A percentile compares a stretch with the other conserved stretches of the same genome.
Evolutionary conservation across 129 eudicot species (phyloP).

Genomic region (Oenanthe sinensis): DNA sequence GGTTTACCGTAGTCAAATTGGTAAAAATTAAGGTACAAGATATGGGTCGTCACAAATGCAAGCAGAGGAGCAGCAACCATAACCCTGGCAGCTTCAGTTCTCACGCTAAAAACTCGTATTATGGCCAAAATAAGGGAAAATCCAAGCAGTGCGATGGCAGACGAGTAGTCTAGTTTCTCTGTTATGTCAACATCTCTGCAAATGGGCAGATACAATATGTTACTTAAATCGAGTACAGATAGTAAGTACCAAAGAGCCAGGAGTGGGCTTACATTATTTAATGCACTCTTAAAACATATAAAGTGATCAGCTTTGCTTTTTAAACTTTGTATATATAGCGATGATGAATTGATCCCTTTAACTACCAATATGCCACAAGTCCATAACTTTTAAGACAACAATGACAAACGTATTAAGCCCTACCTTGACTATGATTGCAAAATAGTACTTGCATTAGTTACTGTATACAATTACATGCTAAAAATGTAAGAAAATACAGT

Average conservation of each 20-base stretch:
- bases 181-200: conserved; percentile 87
- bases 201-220: conserved; percentile 13
- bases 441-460: background rate
- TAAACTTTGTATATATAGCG: background rate
- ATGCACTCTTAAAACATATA: background rate
- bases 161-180: conserved; percentile 64
- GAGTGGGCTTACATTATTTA: background rate
- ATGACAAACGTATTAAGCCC: background rate
- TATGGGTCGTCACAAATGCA: conserved; percentile 79
- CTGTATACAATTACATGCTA: background rate
- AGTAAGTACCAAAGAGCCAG: background rate
- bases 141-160: conserved; percentile 73
- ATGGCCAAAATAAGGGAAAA: conserved; percentile 67
- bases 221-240: conserved; percentile 1
- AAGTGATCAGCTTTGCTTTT: background rate
- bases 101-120: conserved; percentile 57
- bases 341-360: background rate
- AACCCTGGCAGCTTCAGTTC: conserved; percentile 75
- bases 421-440: background rate
- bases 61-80: conserved; percentile 88
- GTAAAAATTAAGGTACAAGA: conserved; percentile 74
- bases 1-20: conserved; percentile 65
- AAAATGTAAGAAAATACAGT: background rate
- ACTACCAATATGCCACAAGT: background rate
- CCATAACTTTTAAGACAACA: background rate